Conservation (phyloP, 2,329 filamentous ascomycete genomes). For the Epichloe coenophiala region DNA sequence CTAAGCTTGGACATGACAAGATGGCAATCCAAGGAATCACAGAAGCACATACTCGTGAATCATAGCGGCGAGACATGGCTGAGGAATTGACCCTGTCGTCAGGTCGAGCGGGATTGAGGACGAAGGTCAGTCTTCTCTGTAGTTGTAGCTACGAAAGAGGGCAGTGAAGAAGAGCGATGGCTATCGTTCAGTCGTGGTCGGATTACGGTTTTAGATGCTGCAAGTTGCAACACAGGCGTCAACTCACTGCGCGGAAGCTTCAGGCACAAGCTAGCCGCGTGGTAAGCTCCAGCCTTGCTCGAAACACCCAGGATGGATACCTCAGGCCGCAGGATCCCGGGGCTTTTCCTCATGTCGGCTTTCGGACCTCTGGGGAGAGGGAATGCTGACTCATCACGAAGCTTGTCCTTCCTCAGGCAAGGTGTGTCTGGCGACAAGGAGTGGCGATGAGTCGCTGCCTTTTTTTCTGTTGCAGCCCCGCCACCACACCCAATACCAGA, state of each 20-base stretch:
- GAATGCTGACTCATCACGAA: conserved; percentile 1
- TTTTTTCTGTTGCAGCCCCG: no score
- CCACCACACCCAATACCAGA: neutral
- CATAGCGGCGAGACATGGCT: conserved; percentile 87
- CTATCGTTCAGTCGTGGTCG: conserved; percentile 2
- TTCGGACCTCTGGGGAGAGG: no score
- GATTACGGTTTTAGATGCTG: neutral
- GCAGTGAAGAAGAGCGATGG: neutral
- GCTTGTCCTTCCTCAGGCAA: no score
- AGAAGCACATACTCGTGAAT: conserved; percentile 66
- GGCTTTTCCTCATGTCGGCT: no score
- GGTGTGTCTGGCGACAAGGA: no score
- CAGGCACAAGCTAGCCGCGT: conserved; percentile 11
- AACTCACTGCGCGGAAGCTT: conserved; percentile 9
- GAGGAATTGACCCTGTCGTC: neutral
- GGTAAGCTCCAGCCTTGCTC: conserved; percentile 3
- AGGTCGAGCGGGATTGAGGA: neutral
- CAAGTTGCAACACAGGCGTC: conserved; percentile 6
- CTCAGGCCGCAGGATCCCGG: neutral
- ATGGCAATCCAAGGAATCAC: conserved; percentile 5
- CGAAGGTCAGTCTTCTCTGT: neutral
- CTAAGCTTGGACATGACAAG: neutral
- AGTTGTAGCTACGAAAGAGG: neutral
- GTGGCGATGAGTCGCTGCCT: no score
- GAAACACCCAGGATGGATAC: neutral